Evolutionary conservation across 164 flowering plant genomes (phyloP).

Genomic region (Tinospora cordifolia): DNA sequence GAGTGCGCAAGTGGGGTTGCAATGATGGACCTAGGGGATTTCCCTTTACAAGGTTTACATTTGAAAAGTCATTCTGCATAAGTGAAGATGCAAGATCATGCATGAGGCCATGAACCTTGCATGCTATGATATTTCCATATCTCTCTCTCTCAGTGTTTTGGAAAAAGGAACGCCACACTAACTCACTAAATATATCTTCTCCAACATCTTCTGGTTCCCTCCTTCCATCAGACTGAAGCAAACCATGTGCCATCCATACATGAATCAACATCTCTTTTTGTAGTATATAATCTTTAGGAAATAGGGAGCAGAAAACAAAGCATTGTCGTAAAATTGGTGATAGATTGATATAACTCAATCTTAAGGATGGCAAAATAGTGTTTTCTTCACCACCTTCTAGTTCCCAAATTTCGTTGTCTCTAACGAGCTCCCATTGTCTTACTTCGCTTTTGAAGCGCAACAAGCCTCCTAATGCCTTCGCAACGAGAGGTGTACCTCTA

Average conservation of each 20-base stretch:
- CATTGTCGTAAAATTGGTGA: too few species aligned
- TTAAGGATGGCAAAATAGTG: not conserved
- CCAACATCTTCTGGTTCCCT: constrained; percentile 7
- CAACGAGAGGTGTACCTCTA: constrained; percentile 16
- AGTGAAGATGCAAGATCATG: constrained; percentile 1
- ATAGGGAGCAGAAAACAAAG: constrained; percentile 4
- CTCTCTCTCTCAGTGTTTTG: constrained; percentile 4
- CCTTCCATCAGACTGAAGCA: constrained; percentile 3
- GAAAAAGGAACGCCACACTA: constrained; percentile 8
- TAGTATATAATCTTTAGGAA: constrained; percentile 4
- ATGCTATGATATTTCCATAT: not conserved
- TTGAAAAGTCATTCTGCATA: too few species aligned
- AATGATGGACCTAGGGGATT: too few species aligned
- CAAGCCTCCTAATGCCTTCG: constrained; percentile 10
- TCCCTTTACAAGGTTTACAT: too few species aligned
- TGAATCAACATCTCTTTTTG: not conserved
- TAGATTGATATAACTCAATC: constrained; percentile 4
- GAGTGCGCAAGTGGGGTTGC: too few species aligned
- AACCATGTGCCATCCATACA: constrained; percentile 16
- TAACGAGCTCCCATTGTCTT: not conserved
- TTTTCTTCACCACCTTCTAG: not conserved
- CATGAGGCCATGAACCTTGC: constrained; percentile 14
- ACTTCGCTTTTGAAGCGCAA: constrained; percentile 2
- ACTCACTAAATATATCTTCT: not conserved
- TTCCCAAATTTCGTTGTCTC: constrained; percentile 3